A percentile compares a stretch with the other conserved stretches of the same genome.
phyloP scores from a whole-genome alignment of 2,329 filamentous ascomycete species.

The Trichoderma sp. region DNA sequence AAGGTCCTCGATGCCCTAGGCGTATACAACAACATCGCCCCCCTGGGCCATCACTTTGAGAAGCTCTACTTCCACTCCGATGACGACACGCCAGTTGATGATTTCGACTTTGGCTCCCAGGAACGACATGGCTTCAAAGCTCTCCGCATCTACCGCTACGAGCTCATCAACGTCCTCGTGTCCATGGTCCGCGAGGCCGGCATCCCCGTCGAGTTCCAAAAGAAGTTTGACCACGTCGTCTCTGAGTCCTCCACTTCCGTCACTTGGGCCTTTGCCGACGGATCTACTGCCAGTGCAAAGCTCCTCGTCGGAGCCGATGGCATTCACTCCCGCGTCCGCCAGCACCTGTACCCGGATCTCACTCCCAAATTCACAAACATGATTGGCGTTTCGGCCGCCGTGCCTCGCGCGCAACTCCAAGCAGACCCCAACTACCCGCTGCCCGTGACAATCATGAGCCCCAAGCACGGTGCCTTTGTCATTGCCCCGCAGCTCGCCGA shows the following conservation, averaged over 20 bases:
- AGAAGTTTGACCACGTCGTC: slow-evolving; percentile 49
- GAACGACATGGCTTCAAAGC: slow-evolving; percentile 54
- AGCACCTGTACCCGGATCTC: slow-evolving; percentile 51
- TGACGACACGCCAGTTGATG: slow-evolving; percentile 38
- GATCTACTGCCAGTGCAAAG: slow-evolving; percentile 41
- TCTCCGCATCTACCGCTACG: slow-evolving; percentile 55
- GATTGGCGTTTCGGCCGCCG: slow-evolving; percentile 41
- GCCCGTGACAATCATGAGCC: slow-evolving; percentile 47
- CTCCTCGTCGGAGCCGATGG: slow-evolving; percentile 61
- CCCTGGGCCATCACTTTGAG: slow-evolving; percentile 54
- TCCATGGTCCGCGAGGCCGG: slow-evolving; percentile 42
- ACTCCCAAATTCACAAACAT: slow-evolving; percentile 54
- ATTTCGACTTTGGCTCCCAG: slow-evolving; percentile 51
- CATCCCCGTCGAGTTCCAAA: slow-evolving; percentile 49
- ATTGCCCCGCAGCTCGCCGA: slow-evolving; percentile 51
- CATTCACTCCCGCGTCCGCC: slow-evolving; percentile 58
- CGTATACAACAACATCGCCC: slow-evolving; percentile 48
- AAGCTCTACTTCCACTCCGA: slow-evolving; percentile 48
- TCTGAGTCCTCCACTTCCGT: slow-evolving; percentile 45
- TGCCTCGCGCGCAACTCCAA: slow-evolving; percentile 42
- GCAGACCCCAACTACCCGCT: slow-evolving; percentile 40
- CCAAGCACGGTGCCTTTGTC: slow-evolving; percentile 49
- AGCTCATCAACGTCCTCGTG: slow-evolving; percentile 53
- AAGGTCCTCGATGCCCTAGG: slow-evolving; percentile 53
- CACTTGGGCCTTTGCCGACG: slow-evolving; percentile 51